A percentile compares a stretch with the other conserved stretches of the same genome.
phyloP scores from a whole-genome alignment of 768 basidiomycete genomes.

The Pleurotus pulmonarius region DNA sequence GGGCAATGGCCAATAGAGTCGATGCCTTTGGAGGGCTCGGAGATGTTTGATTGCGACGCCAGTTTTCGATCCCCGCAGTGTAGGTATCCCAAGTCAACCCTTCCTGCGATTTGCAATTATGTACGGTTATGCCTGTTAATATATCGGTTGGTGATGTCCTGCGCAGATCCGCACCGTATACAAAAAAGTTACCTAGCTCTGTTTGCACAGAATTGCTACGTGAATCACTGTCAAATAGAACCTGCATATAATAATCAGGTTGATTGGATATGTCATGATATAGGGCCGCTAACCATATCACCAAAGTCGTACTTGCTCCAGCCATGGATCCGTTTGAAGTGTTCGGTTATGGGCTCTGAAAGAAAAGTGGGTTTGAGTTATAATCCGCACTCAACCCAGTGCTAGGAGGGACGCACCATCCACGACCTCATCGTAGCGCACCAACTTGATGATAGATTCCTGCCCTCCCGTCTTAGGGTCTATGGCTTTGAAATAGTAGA shows the following conservation, averaged over 20 bases:
- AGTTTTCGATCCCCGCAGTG: neutral
- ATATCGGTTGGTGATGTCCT: too few relatives aligned
- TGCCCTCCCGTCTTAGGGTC: neutral
- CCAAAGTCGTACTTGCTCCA: neutral
- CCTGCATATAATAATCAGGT: neutral
- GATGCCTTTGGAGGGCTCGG: neutral
- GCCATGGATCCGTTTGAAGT: neutral
- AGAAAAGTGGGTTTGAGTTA: neutral
- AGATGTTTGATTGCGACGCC: neutral
- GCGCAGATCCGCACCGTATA: too few relatives aligned
- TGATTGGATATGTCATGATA: neutral
- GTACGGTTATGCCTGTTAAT: neutral
- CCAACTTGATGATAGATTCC: neutral
- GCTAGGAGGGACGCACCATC: neutral
- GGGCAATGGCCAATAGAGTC: slow-evolving; percentile 35
- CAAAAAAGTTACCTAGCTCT: neutral
- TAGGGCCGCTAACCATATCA: neutral
- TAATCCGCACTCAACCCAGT: neutral
- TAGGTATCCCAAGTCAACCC: neutral
- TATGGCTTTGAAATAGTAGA: neutral
- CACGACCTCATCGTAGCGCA: neutral
- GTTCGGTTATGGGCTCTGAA: neutral
- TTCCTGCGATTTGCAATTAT: neutral
- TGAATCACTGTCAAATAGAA: neutral
- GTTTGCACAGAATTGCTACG: neutral